phyloP scores from a whole-genome alignment of 2,329 filamentous ascomycete genomes.

The Xylariales sp. region DNA sequence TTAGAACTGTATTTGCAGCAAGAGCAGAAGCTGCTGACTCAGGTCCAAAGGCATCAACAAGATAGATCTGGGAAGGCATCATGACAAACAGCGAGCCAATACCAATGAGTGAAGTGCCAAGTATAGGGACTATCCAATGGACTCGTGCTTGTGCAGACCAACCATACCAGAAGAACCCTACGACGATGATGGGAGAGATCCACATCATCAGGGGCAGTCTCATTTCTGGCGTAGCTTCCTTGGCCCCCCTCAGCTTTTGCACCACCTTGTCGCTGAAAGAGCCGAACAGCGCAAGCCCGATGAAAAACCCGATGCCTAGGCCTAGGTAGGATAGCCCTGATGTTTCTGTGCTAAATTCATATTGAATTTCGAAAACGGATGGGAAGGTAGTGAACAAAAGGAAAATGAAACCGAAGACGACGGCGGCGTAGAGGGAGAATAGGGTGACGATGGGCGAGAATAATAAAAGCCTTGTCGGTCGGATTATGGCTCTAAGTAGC shows the following conservation, averaged over 20 bases:
- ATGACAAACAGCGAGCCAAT: slow-evolving; percentile 28
- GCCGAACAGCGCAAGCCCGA: slow-evolving; percentile 18
- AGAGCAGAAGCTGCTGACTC: slow-evolving; percentile 36
- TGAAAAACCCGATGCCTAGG: slow-evolving; percentile 26
- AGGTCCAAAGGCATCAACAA: slow-evolving; percentile 20
- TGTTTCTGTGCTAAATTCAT: slow-evolving; percentile 32
- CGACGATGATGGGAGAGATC: slow-evolving; percentile 12
- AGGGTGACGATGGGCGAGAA: slow-evolving; percentile 32
- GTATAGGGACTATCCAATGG: slow-evolving; percentile 44
- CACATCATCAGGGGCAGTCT: slow-evolving; percentile 18
- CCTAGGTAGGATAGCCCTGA: slow-evolving; percentile 33
- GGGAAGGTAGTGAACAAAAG: slow-evolving; percentile 41
- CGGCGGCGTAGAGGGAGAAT: slow-evolving; percentile 31
- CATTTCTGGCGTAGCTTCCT: no score
- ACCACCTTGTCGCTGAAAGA: slow-evolving; percentile 19
- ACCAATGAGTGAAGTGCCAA: slow-evolving; percentile 37
- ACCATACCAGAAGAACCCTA: slow-evolving; percentile 43
- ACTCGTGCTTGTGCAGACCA: slow-evolving; percentile 37
- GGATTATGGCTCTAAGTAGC: slow-evolving; percentile 34
- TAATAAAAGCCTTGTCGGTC: slow-evolving; percentile 36
- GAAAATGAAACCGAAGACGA: slow-evolving; percentile 38
- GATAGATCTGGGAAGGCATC: slow-evolving; percentile 25
- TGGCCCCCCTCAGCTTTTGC: no score
- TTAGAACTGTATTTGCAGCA: slow-evolving; percentile 52
- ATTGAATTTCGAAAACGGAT: slow-evolving; percentile 33